Conservation (phyloP, 2,329 filamentous ascomycete genomes). For the Fragosphaeria purpurea region DNA sequence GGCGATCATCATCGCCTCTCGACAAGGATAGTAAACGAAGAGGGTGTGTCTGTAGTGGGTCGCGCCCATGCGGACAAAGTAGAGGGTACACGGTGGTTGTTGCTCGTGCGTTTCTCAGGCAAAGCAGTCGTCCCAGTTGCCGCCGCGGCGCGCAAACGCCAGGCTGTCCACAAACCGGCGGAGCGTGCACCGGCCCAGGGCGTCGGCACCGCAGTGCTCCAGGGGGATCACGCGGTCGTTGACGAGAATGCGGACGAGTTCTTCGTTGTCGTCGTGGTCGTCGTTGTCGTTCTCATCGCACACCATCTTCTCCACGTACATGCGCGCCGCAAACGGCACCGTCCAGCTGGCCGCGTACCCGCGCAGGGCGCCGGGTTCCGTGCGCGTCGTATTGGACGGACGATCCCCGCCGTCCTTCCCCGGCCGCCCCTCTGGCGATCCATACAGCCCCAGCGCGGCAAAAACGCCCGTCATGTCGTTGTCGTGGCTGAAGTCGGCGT, state of each 20-base stretch:
- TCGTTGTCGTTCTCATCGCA: slow-evolving; percentile 36
- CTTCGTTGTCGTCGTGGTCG: slow-evolving; percentile 35
- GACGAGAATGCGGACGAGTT: slow-evolving; percentile 68
- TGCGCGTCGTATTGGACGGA: slow-evolving; percentile 38
- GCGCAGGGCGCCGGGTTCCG: slow-evolving; percentile 41
- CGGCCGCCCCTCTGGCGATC: slow-evolving; percentile 20
- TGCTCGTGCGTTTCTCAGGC: too few species aligned
- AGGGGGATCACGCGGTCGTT: slow-evolving; percentile 75
- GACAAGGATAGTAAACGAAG: too few species aligned
- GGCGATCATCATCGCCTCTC: too few species aligned
- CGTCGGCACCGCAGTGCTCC: slow-evolving; percentile 59
- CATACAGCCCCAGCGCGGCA: slow-evolving; percentile 66
- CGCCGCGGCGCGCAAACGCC: slow-evolving; percentile 61
- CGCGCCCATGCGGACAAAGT: too few species aligned
- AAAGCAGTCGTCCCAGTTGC: slow-evolving; percentile 62
- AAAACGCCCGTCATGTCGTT: slow-evolving; percentile 74
- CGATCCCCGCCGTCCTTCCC: slow-evolving; percentile 20
- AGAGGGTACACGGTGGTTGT: neutral
- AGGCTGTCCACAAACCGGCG: slow-evolving; percentile 64
- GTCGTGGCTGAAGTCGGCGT: slow-evolving; percentile 88
- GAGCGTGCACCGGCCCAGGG: slow-evolving; percentile 59
- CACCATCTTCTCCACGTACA: slow-evolving; percentile 81
- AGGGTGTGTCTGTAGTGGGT: too few species aligned
- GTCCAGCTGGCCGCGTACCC: slow-evolving; percentile 70
- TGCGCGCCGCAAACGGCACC: slow-evolving; percentile 70